Evolutionary conservation across 345 rosid genomes (phyloP).

Genomic region (Populus ilicifolia): DNA sequence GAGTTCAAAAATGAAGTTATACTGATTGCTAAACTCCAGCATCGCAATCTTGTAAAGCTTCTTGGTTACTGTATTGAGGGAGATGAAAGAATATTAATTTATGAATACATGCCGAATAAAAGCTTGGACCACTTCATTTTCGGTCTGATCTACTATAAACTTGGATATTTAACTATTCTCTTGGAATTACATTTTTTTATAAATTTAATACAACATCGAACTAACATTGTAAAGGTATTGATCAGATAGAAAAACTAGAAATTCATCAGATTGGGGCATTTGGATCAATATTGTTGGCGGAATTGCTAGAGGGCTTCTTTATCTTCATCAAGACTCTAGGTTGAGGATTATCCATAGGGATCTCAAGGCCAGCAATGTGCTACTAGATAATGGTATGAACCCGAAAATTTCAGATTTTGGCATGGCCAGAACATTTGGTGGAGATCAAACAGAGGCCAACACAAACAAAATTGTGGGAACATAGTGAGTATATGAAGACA

Average conservation of each 20-base stretch:
- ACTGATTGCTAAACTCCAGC: constrained; percentile 30
- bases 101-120: constrained; percentile 37
- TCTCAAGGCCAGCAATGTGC: constrained; percentile 17
- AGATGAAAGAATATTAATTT: constrained; percentile 32
- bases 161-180: too few species aligned
- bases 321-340: constrained; percentile 51
- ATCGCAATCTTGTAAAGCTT: constrained; percentile 37
- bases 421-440: constrained; percentile 16
- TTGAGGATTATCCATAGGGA: constrained; percentile 47
- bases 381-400: constrained; percentile 16
- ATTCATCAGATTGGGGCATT: constrained; percentile 24
- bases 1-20: constrained; percentile 33
- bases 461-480: constrained; percentile 22
- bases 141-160: constrained; percentile 6
- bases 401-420: constrained; percentile 26
- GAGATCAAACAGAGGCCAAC: constrained; percentile 19
- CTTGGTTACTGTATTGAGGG: constrained; percentile 34
- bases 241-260: constrained; percentile 30
- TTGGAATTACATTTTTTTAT: too few species aligned
- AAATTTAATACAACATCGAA: too few species aligned
- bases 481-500: constrained; percentile 1
- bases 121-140: constrained; percentile 36
- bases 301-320: constrained; percentile 45
- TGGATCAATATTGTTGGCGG: constrained; percentile 34
- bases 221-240: neutral